Percentiles rank a stretch among this genome's conserved stretches.
phyloP scores from a whole-genome alignment of 805 yeast genomes.

The Suhomyces sp. region DNA sequence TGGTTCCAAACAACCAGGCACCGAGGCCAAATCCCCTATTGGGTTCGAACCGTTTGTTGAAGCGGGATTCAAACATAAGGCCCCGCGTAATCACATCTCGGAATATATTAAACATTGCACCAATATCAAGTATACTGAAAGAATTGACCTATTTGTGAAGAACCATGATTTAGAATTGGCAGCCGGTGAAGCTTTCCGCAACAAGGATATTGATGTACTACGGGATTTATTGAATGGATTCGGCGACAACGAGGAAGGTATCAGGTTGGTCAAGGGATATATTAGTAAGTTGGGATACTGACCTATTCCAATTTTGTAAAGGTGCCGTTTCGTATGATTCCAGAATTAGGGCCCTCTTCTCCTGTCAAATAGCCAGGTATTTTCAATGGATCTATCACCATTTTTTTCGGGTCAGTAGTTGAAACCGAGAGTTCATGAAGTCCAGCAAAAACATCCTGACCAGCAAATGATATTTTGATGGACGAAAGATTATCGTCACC shows the following conservation, averaged over 20 bases:
- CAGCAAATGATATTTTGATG: constrained; percentile 46
- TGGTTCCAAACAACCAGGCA: constrained; percentile 41
- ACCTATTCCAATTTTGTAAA: constrained; percentile 1
- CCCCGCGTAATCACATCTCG: constrained; percentile 58
- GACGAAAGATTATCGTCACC: constrained; percentile 13
- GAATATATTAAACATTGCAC: constrained; percentile 54
- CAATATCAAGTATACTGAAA: constrained; percentile 42
- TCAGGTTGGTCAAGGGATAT: constrained; percentile 15
- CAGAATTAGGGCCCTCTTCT: constrained; percentile 57
- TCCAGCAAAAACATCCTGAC: constrained; percentile 77
- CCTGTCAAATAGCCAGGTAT: constrained; percentile 81
- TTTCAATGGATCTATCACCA: constrained; percentile 48
- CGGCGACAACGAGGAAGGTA: constrained; percentile 15
- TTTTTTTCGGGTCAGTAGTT: constrained; percentile 22
- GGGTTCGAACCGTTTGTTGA: constrained; percentile 66
- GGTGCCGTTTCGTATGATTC: constrained; percentile 21
- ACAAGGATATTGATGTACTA: constrained; percentile 36
- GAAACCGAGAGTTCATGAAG: constrained; percentile 58
- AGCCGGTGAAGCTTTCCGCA: constrained; percentile 45
- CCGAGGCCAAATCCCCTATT: constrained; percentile 58
- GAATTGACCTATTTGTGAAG: constrained; percentile 47
- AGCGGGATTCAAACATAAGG: constrained; percentile 47
- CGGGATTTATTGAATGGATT: constrained; percentile 19
- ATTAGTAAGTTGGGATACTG: constrained; percentile 27
- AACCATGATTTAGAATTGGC: constrained; percentile 54